These are phyloP conservation scores for Cornus controversa DNA, from an alignment of 148 eudicot species.

Conservation along the genomic window DNA sequence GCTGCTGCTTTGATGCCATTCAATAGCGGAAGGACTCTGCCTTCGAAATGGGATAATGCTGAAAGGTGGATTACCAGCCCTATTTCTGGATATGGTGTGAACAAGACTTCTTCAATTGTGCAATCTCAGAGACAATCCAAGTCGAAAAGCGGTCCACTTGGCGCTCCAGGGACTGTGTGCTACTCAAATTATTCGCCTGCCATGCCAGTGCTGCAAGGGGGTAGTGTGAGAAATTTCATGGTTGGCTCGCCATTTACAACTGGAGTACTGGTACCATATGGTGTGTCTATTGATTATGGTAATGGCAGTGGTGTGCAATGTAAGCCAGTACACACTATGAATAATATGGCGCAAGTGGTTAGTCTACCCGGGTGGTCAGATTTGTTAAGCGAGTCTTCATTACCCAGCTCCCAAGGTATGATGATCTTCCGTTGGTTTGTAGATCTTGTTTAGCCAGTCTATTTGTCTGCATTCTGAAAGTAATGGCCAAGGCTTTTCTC, in stretches of 20 bases:
- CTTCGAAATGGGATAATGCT: conserved; percentile 98
- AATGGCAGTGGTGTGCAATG: conserved; percentile 33
- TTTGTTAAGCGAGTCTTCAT: conserved; percentile 42
- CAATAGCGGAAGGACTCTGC: conserved; percentile 72
- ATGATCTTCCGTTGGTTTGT: not conserved
- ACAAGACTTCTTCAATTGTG: conserved; percentile 13
- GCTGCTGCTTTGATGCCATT: conserved; percentile 63
- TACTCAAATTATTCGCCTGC: conserved; percentile 60
- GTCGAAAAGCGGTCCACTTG: conserved; percentile 90
- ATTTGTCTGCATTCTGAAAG: not conserved
- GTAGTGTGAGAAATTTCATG: conserved; percentile 41
- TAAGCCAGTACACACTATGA: conserved; percentile 24
- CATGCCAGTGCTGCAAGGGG: conserved; percentile 45
- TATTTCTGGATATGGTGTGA: conserved; percentile 36
- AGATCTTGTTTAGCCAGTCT: not conserved
- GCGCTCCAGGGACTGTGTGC: conserved; percentile 39
- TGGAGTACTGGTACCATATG: conserved; percentile 50
- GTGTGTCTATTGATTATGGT: conserved; percentile 40
- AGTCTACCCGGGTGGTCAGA: conserved; percentile 58
- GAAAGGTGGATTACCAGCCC: conserved; percentile 99
- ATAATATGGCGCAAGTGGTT: conserved; percentile 15
- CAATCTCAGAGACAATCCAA: conserved; percentile 53
- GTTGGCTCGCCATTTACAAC: conserved; percentile 47
- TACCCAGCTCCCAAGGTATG: conserved; percentile 55
- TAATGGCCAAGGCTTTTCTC: not conserved